Percentiles rank a stretch among this genome's conserved stretches.
Evolutionary conservation across 2,329 filamentous ascomycete genomes (phyloP).

Genomic region (Colletotrichum sp.): DNA sequence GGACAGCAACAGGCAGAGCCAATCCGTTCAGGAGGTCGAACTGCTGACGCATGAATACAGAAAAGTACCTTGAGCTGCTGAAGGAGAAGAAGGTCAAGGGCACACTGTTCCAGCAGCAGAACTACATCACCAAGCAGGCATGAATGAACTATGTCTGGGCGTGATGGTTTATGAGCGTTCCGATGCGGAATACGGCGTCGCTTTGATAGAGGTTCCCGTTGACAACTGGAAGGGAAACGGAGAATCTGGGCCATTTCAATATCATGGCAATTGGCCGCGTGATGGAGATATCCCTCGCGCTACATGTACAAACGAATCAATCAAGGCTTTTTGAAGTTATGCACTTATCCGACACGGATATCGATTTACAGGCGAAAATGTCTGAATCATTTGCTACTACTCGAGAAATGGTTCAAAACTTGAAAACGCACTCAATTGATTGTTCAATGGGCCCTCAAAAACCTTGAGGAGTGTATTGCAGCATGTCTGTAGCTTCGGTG

Average conservation of each 20-base stretch:
- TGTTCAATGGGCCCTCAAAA: neutral
- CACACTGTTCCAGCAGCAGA: slow-evolving; percentile 80
- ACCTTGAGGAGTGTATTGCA: neutral
- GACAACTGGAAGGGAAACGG: neutral
- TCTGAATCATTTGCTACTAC: neutral
- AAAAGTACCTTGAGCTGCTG: slow-evolving; percentile 80
- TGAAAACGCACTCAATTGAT: neutral
- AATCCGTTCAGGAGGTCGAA: neutral
- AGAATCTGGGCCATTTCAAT: neutral
- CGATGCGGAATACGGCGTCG: neutral
- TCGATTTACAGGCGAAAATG: neutral
- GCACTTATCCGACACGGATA: neutral
- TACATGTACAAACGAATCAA: slow-evolving; percentile 22
- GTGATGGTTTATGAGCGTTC: neutral
- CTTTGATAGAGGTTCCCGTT: slow-evolving; percentile 7
- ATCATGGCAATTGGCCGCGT: slow-evolving; percentile 14
- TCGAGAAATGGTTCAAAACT: neutral
- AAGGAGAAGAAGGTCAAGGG: slow-evolving; percentile 80
- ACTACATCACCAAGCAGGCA: slow-evolving; percentile 66
- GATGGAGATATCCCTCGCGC: slow-evolving; percentile 16
- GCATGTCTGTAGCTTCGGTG: neutral
- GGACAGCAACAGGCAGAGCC: neutral
- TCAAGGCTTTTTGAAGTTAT: slow-evolving; percentile 14
- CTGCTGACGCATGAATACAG: slow-evolving; percentile 45
- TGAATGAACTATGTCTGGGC: slow-evolving; percentile 17